Percentiles rank a stretch among this genome's conserved stretches.
Conservation (phyloP, 1,139 yeast species). For the Debaryomyces nepalensis region DNA sequence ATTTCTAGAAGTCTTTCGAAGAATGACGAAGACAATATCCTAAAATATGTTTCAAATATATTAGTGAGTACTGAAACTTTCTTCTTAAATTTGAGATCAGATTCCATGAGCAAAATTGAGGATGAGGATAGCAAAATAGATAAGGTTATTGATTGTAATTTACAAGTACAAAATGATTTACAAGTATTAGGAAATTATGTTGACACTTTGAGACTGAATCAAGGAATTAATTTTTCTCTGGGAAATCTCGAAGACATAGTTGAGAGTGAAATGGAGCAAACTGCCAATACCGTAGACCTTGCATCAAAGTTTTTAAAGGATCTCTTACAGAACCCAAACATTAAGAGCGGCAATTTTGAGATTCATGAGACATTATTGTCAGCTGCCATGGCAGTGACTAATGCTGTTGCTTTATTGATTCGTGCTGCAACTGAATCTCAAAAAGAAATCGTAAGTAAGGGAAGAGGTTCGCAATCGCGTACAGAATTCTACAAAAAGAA, state of each 20-base stretch:
- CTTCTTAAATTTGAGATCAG: slow-evolving; percentile 63
- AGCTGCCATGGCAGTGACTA: slow-evolving; percentile 82
- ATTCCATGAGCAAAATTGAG: slow-evolving; percentile 49
- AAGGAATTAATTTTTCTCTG: slow-evolving; percentile 44
- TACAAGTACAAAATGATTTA: slow-evolving; percentile 71
- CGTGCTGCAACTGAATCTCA: slow-evolving; percentile 83
- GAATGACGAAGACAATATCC: slow-evolving; percentile 57
- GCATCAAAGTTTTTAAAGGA: slow-evolving; percentile 67
- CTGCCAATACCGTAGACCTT: slow-evolving; percentile 68
- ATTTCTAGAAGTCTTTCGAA: slow-evolving; percentile 57
- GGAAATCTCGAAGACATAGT: slow-evolving; percentile 74
- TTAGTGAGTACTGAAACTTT: slow-evolving; percentile 68
- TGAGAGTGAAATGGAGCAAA: slow-evolving; percentile 70
- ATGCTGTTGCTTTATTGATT: slow-evolving; percentile 75
- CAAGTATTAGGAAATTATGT: slow-evolving; percentile 61
- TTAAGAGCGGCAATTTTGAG: slow-evolving; percentile 65
- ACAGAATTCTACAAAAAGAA: slow-evolving; percentile 86
- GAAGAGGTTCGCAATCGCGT: slow-evolving; percentile 66
- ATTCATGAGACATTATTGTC: slow-evolving; percentile 78
- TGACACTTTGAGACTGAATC: slow-evolving; percentile 56
- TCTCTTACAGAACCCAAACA: slow-evolving; percentile 58
- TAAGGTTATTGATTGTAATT: slow-evolving; percentile 73
- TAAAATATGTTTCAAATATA: slow-evolving; percentile 55
- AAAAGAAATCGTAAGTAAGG: slow-evolving; percentile 76
- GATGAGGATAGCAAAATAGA: slow-evolving; percentile 76